phyloP scores from a whole-genome alignment of 2,329 filamentous ascomycete species.

The Colletotrichum magnum region DNA sequence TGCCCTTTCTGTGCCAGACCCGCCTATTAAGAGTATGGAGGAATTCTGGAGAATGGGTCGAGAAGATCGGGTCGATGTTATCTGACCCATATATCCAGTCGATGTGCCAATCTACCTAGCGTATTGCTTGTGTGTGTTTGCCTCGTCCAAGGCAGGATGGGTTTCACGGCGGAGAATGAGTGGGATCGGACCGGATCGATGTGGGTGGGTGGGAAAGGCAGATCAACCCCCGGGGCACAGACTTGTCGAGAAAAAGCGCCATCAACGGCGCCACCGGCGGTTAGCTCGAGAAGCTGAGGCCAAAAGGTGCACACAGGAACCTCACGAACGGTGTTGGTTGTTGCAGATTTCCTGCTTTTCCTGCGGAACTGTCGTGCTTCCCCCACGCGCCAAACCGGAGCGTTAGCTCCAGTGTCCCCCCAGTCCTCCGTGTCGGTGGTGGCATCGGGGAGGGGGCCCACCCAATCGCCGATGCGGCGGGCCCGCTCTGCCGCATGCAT shows the following conservation, averaged over 20 bases:
- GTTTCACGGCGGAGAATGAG: not conserved
- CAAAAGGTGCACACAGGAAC: no score
- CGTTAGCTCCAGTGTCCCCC: conserved; percentile 21
- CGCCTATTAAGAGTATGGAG: not conserved
- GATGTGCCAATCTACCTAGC: not conserved
- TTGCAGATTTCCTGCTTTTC: conserved; percentile 12
- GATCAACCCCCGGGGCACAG: not conserved
- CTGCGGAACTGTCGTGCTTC: conserved; percentile 3
- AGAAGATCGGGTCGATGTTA: not conserved
- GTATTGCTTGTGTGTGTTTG: not conserved
- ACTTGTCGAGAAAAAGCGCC: not conserved
- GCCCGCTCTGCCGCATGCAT: conserved; percentile 28
- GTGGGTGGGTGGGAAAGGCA: not conserved
- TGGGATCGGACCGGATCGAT: not conserved
- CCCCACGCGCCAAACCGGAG: conserved; percentile 23
- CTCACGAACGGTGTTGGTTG: no score
- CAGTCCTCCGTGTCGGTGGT: conserved; percentile 15
- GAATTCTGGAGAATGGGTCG: conserved; percentile 1
- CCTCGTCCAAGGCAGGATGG: not conserved
- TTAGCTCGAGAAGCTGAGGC: no score
- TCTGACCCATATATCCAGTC: not conserved
- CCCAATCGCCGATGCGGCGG: conserved; percentile 29
- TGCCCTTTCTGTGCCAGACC: not conserved
- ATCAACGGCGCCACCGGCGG: not conserved
- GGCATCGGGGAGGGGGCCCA: not conserved